A percentile compares a stretch with the other conserved stretches of the same genome.
These are phyloP conservation scores for Heliosperma pusillum DNA, from an alignment of 148 eudicot genomes.

Conservation along the genomic window DNA sequence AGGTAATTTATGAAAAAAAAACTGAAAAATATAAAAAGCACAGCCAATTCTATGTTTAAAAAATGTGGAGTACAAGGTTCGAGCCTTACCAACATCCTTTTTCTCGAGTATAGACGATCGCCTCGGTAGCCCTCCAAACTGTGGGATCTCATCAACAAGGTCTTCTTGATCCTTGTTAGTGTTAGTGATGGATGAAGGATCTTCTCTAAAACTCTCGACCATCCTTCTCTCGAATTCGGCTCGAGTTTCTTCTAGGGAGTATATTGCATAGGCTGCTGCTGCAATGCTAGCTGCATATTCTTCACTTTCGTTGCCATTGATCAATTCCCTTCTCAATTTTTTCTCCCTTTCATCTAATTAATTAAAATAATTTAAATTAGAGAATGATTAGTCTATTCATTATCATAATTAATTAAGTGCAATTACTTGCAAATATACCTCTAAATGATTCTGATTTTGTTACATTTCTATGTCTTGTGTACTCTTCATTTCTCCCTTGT, in stretches of 20 bases:
- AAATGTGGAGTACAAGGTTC: background rate
- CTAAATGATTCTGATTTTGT: conserved; percentile 29
- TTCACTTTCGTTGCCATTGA: conserved; percentile 33
- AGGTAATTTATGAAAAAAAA: no score
- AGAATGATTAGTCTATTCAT: background rate
- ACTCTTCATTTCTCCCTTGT: conserved; percentile 13
- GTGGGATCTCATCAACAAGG: conserved; percentile 4
- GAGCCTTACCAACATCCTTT: conserved; percentile 30
- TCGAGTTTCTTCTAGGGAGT: conserved; percentile 49
- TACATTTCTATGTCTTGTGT: conserved; percentile 5
- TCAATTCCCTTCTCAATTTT: background rate
- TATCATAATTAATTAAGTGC: background rate
- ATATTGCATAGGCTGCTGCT: conserved; percentile 69
- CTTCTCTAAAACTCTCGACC: conserved; percentile 37
- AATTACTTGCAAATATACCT: conserved; percentile 11
- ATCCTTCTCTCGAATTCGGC: conserved; percentile 30
- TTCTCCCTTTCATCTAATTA: conserved; percentile 9
- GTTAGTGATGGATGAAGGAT: conserved; percentile 6
- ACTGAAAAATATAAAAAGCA: no score
- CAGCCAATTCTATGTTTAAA: no score
- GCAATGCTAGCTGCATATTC: conserved; percentile 62
- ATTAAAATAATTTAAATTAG: background rate
- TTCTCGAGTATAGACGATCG: conserved; percentile 25
- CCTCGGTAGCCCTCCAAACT: conserved; percentile 14
- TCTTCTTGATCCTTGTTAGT: conserved; percentile 2